phyloP scores from a whole-genome alignment of 805 yeast species.

The Hanseniaspora osmophila region DNA sequence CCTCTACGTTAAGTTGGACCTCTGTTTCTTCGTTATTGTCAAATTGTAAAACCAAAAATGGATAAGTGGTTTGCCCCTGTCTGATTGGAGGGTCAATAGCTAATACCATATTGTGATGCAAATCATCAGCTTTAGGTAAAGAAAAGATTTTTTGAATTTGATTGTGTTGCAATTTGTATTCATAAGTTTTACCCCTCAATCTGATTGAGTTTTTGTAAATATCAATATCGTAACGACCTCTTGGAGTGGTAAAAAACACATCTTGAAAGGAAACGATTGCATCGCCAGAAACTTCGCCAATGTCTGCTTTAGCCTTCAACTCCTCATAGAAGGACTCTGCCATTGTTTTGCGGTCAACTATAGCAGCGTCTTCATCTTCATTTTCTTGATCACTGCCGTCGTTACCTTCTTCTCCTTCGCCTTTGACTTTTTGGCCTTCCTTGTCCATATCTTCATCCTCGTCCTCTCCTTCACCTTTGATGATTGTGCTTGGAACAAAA shows the following conservation, averaged over 20 bases:
- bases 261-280: conserved; percentile 89
- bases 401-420: conserved; percentile 23
- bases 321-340: conserved; percentile 84
- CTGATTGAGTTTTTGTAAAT: conserved; percentile 79
- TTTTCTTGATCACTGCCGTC: conserved; percentile 10
- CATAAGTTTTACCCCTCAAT: conserved; percentile 93
- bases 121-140: conserved; percentile 86
- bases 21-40: conserved; percentile 82
- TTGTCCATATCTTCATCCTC: conserved; percentile 27
- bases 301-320: conserved; percentile 81
- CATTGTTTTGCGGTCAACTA: conserved; percentile 38
- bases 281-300: conserved; percentile 89
- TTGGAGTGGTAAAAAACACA: conserved; percentile 83
- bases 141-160: conserved; percentile 85
- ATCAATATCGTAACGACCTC: conserved; percentile 96
- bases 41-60: conserved; percentile 82
- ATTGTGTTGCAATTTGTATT: conserved; percentile 82
- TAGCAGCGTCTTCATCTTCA: conserved; percentile 15
- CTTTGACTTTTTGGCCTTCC: conserved; percentile 19
- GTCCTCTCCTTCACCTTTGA: conserved; percentile 27
- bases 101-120: conserved; percentile 72
- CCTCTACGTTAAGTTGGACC: conserved; percentile 73
- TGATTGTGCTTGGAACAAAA: conserved; percentile 76
- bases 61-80: conserved; percentile 96
- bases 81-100: conserved; percentile 95